These are phyloP conservation scores for Populus alba DNA, from an alignment of 345 rosid genomes.

Conservation along the genomic window DNA sequence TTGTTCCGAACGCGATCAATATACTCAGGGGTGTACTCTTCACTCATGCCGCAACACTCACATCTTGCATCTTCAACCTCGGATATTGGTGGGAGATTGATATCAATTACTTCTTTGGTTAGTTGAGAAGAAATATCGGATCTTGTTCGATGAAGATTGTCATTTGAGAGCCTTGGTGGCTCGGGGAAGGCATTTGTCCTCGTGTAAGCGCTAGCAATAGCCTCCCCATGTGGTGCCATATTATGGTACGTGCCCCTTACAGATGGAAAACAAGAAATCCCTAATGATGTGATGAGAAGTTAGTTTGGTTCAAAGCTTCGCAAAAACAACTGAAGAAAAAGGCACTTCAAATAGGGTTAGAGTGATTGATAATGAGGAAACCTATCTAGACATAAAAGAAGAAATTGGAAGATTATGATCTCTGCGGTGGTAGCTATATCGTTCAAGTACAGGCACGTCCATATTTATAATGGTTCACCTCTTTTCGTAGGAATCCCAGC, in stretches of 20 bases:
- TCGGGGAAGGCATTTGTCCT: conserved; percentile 39
- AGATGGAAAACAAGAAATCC: not conserved
- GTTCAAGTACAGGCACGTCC: not conserved
- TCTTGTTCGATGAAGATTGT: conserved; percentile 51
- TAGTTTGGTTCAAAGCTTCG: not conserved
- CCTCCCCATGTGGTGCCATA: conserved; percentile 71
- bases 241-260: not conserved
- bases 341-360: too few species aligned
- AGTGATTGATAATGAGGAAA: not conserved
- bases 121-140: conserved; percentile 61
- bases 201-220: conserved; percentile 26
- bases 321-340: not conserved
- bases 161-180: conserved; percentile 54
- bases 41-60: conserved; percentile 88
- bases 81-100: conserved; percentile 42
- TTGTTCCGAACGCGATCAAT: conserved; percentile 58
- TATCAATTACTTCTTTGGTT: conserved; percentile 34
- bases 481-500: not conserved
- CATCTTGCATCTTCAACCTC: conserved; percentile 82
- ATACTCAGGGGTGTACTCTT: conserved; percentile 85
- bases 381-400: not conserved
- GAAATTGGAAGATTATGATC: not conserved
- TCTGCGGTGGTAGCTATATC: not conserved
- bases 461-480: conserved; percentile 28
- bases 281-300: not conserved